phyloP scores from a whole-genome alignment of 2,329 filamentous ascomycete species.

The Colletotrichum sp. region DNA sequence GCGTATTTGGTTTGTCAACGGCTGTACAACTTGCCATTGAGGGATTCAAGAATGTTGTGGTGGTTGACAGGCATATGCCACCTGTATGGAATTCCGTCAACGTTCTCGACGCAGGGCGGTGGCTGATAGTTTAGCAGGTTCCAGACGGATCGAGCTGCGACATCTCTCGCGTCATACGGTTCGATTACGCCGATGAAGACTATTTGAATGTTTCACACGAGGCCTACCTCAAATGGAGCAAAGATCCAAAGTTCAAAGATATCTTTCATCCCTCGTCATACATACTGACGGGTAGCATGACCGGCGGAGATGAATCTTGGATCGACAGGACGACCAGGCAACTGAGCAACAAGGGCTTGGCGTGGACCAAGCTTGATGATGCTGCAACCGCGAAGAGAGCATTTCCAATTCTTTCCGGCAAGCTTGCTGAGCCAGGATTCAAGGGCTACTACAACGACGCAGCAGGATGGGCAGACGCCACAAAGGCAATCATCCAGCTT shows the following conservation, averaged over 20 bases:
- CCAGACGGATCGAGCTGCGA: constrained; percentile 42
- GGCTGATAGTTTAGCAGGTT: background rate
- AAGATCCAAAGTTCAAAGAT: constrained; percentile 21
- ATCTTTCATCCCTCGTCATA: background rate
- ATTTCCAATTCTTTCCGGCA: constrained; percentile 1
- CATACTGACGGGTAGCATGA: constrained; percentile 14
- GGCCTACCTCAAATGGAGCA: constrained; percentile 33
- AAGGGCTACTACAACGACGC: constrained; percentile 36
- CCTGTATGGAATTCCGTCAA: constrained; percentile 22
- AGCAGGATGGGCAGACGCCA: constrained; percentile 28
- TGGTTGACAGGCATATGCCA: constrained; percentile 38
- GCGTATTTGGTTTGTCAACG: constrained; percentile 33
- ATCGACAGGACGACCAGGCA: background rate
- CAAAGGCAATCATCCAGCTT: constrained; percentile 14
- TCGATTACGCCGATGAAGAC: constrained; percentile 68
- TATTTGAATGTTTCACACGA: constrained; percentile 61
- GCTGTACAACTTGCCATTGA: constrained; percentile 28
- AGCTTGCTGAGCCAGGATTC: constrained; percentile 23
- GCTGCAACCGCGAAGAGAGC: background rate
- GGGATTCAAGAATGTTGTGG: constrained; percentile 36
- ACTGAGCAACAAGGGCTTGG: background rate
- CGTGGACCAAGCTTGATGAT: background rate
- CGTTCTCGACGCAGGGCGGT: background rate
- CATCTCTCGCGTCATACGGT: constrained; percentile 42
- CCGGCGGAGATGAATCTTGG: background rate